Conservation (phyloP, 164 flowering plant species). For the Magnolia changhungtana region DNA sequence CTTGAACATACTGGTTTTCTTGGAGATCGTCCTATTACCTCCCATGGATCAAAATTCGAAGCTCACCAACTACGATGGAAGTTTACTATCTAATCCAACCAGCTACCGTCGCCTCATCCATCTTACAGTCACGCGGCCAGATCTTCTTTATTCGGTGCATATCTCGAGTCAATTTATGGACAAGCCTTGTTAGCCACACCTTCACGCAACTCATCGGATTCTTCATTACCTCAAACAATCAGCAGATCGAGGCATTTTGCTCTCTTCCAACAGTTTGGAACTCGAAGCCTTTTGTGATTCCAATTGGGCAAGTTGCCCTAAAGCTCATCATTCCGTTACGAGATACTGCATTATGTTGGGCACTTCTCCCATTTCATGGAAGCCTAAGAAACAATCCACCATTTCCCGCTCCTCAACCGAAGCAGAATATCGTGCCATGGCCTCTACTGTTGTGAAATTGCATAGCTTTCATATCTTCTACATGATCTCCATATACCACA, state of each 20-base stretch:
- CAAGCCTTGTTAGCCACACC: background rate
- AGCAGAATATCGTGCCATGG: slow-evolving; percentile 13
- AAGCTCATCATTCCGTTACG: background rate
- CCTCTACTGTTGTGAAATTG: background rate
- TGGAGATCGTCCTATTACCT: background rate
- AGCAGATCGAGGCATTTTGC: background rate
- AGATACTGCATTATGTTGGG: background rate
- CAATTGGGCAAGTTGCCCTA: slow-evolving; percentile 3
- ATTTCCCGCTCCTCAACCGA: slow-evolving; percentile 9
- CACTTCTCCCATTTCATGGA: slow-evolving; percentile 9
- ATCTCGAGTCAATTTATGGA: slow-evolving; percentile 2
- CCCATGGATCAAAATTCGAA: background rate
- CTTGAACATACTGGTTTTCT: background rate
- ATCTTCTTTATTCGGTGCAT: slow-evolving; percentile 1
- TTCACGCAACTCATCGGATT: slow-evolving; percentile 8
- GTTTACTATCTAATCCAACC: background rate
- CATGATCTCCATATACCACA: background rate
- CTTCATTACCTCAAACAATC: slow-evolving; percentile 2
- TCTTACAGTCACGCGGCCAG: background rate
- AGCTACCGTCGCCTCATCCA: background rate
- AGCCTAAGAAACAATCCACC: slow-evolving; percentile 3
- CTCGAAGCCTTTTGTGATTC: background rate
- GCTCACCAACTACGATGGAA: background rate
- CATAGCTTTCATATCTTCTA: background rate
- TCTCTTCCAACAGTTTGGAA: background rate